Conservation (phyloP, 768 basidiomycete species). For the Agrocybe pediades region DNA sequence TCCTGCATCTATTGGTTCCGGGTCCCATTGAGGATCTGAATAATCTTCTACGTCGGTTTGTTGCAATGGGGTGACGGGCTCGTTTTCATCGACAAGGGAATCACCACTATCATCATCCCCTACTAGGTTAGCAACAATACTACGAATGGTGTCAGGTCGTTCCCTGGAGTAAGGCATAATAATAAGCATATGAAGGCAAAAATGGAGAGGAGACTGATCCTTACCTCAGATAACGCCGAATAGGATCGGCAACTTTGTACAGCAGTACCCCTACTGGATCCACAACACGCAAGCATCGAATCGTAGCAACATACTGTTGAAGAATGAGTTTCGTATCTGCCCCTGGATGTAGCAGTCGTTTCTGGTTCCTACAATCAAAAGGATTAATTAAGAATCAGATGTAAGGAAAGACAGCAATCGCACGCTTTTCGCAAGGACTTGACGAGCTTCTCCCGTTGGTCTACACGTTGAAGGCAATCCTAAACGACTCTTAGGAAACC, state of each 20-base stretch:
- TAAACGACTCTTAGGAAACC: conserved; percentile 22
- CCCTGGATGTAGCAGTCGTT: conserved; percentile 92
- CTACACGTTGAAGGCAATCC: conserved; percentile 82
- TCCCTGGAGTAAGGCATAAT: conserved; percentile 48
- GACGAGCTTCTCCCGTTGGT: conserved; percentile 77
- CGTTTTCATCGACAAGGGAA: conserved; percentile 82
- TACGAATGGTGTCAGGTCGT: conserved; percentile 90
- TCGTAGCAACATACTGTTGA: conserved; percentile 87
- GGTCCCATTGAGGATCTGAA: conserved; percentile 90
- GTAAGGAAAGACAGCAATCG: conserved; percentile 24
- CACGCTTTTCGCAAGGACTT: conserved; percentile 80
- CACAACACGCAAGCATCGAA: conserved; percentile 85
- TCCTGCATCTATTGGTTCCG: conserved; percentile 95
- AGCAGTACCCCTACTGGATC: conserved; percentile 93
- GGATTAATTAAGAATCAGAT: background rate
- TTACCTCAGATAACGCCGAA: conserved; percentile 85
- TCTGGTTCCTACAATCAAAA: conserved; percentile 32
- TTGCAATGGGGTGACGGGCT: conserved; percentile 76
- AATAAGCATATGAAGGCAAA: background rate
- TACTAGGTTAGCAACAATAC: conserved; percentile 89
- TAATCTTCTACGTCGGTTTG: conserved; percentile 84
- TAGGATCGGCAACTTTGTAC: conserved; percentile 92
- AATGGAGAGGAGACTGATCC: too few relatives aligned
- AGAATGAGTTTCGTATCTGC: conserved; percentile 93
- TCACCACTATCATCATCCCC: conserved; percentile 83